Conservation (phyloP, 495 filamentous ascomycete species). For the Penicillium angulare region DNA sequence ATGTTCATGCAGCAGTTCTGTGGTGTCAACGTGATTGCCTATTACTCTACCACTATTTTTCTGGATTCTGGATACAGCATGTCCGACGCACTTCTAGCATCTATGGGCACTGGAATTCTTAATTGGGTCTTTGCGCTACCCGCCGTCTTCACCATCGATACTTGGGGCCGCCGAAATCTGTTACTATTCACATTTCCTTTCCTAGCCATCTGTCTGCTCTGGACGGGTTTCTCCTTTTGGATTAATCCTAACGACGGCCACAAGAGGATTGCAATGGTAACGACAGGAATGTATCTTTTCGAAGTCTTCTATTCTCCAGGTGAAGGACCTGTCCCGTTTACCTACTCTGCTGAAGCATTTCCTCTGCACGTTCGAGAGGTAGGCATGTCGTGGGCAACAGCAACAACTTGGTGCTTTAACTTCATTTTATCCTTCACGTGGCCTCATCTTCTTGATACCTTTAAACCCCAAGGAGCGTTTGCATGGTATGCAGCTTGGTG, state of each 20-base stretch:
- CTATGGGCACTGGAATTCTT: conserved; percentile 62
- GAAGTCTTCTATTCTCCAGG: conserved; percentile 55
- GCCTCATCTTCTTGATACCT: conserved; percentile 45
- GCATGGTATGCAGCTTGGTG: conserved; percentile 64
- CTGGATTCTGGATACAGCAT: conserved; percentile 42
- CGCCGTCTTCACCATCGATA: conserved; percentile 68
- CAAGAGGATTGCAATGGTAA: conserved; percentile 45
- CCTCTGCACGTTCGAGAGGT: conserved; percentile 62
- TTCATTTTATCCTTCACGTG: conserved; percentile 59
- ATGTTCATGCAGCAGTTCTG: conserved; percentile 56
- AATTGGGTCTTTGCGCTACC: conserved; percentile 67
- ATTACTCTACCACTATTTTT: conserved; percentile 59
- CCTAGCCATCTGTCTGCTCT: conserved; percentile 56
- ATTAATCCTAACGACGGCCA: conserved; percentile 40
- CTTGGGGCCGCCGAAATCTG: conserved; percentile 60
- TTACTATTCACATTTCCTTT: conserved; percentile 65
- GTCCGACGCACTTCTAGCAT: conserved; percentile 51
- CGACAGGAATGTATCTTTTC: conserved; percentile 51
- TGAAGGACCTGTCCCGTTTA: conserved; percentile 55
- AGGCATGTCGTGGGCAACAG: conserved; percentile 64
- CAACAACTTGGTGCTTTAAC: conserved; percentile 51
- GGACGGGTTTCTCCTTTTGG: conserved; percentile 57
- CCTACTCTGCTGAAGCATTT: conserved; percentile 60
- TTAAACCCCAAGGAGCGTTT: conserved; percentile 57
- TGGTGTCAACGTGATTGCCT: conserved; percentile 53